Evolutionary conservation across 2,329 filamentous ascomycete species (phyloP).

Genomic region (Ceratocystis diversiconidia): DNA sequence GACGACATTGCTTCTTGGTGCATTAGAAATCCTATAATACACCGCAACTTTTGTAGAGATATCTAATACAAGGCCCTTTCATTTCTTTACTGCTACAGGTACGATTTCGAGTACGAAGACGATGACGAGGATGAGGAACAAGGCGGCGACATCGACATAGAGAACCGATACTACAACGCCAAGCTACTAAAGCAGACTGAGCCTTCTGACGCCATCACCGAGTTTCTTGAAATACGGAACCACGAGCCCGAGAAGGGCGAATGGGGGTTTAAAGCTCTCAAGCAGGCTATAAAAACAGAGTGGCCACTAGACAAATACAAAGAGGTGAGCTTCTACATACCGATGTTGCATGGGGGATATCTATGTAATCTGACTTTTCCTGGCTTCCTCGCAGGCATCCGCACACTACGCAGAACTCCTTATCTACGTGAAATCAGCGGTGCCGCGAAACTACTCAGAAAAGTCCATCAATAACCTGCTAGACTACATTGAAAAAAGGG

Average conservation of each 20-base stretch:
- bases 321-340: constrained; percentile 38
- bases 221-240: constrained; percentile 77
- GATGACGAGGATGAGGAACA: constrained; percentile 83
- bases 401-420: constrained; percentile 90
- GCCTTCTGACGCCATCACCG: constrained; percentile 74
- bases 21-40: not conserved
- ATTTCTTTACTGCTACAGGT: constrained; percentile 31
- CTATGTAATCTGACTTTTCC: not conserved
- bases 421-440: constrained; percentile 91
- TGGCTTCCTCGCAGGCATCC: constrained; percentile 50
- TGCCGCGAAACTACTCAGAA: constrained; percentile 95
- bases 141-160: constrained; percentile 79
- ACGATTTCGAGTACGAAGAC: constrained; percentile 95
- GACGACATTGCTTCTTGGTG: not conserved
- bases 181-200: constrained; percentile 87
- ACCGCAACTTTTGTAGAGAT: not conserved
- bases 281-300: constrained; percentile 95
- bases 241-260: constrained; percentile 87
- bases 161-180: constrained; percentile 99
- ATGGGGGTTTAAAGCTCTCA: constrained; percentile 96
- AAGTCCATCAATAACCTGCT: constrained; percentile 99
- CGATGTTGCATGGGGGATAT: not conserved
- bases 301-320: constrained; percentile 84
- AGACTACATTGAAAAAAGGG: constrained; percentile 90
- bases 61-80: constrained; percentile 12